Evolutionary conservation across 768 basidiomycete species (phyloP).

Genomic region (Russula sp.): DNA sequence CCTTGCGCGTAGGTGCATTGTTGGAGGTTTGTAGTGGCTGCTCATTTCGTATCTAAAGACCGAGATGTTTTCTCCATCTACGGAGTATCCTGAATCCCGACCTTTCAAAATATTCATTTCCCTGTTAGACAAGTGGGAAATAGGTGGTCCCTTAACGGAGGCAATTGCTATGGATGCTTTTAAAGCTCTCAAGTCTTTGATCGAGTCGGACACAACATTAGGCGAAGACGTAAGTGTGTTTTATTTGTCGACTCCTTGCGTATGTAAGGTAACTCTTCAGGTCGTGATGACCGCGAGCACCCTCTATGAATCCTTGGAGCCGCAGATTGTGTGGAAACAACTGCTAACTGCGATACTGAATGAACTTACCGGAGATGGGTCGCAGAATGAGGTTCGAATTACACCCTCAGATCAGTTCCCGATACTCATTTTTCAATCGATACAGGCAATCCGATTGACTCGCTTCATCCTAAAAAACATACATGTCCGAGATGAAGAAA

Average conservation of each 20-base stretch:
- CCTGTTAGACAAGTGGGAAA: conserved; percentile 94
- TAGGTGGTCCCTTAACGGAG: conserved; percentile 77
- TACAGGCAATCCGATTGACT: conserved; percentile 60
- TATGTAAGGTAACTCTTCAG: conserved; percentile 40
- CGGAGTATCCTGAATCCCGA: conserved; percentile 69
- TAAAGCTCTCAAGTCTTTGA: conserved; percentile 55
- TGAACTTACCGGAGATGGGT: conserved; percentile 44
- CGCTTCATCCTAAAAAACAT: conserved; percentile 70
- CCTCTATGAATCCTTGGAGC: conserved; percentile 90
- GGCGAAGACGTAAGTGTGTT: conserved; percentile 51
- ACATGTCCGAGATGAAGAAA: conserved; percentile 80
- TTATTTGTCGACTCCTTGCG: background rate
- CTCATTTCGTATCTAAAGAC: conserved; percentile 37
- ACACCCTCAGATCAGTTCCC: background rate
- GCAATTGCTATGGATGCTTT: conserved; percentile 75
- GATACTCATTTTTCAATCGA: conserved; percentile 9
- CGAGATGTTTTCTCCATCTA: conserved; percentile 70
- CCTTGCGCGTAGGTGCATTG: conserved; percentile 54
- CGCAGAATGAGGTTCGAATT: conserved; percentile 42
- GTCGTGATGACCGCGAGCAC: conserved; percentile 71
- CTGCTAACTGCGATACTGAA: conserved; percentile 52
- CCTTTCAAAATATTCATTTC: conserved; percentile 97
- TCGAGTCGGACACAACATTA: conserved; percentile 47
- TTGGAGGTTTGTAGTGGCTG: background rate
- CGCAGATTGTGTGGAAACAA: conserved; percentile 78